Evolutionary conservation across 768 basidiomycete species (phyloP).

Genomic region (Leccinum obscurum): DNA sequence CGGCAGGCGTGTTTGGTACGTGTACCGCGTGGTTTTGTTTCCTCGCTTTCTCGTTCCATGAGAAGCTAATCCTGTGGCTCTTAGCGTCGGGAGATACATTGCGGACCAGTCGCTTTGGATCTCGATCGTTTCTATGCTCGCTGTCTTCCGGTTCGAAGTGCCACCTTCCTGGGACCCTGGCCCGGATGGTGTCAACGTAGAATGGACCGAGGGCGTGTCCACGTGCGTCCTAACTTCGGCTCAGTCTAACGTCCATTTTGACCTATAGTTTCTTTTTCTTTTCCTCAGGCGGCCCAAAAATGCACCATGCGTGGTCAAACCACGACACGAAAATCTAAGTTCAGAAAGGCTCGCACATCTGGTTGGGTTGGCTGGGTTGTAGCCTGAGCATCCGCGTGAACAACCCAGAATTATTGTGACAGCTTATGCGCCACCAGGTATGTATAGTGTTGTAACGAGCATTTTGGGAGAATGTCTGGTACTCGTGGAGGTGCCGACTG

Average conservation of each 20-base stretch:
- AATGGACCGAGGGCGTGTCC: slow-evolving; percentile 19
- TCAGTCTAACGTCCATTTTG: not conserved
- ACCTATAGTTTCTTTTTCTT: not conserved
- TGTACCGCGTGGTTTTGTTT: not conserved
- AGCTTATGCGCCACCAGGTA: not conserved
- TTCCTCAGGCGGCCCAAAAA: slow-evolving; percentile 14
- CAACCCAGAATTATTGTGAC: not conserved
- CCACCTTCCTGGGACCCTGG: slow-evolving; percentile 16
- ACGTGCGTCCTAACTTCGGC: slow-evolving; percentile 14
- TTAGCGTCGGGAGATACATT: slow-evolving; percentile 45
- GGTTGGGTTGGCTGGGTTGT: slow-evolving; percentile 4
- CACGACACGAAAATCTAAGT: slow-evolving; percentile 7
- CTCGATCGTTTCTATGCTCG: slow-evolving; percentile 23
- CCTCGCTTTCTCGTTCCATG: not conserved
- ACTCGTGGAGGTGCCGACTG: too few species aligned
- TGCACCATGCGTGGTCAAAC: slow-evolving; percentile 10
- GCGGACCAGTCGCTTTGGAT: slow-evolving; percentile 40
- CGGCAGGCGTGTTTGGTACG: slow-evolving; percentile 40
- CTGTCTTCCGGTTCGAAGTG: slow-evolving; percentile 17
- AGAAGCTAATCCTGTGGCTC: not conserved
- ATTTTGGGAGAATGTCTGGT: not conserved
- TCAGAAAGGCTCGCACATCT: slow-evolving; percentile 15
- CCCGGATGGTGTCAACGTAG: slow-evolving; percentile 20
- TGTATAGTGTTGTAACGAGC: not conserved
- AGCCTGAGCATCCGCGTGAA: not conserved